Evolutionary conservation across 495 filamentous ascomycete species (phyloP).

Genomic region (Tuber calosporum): DNA sequence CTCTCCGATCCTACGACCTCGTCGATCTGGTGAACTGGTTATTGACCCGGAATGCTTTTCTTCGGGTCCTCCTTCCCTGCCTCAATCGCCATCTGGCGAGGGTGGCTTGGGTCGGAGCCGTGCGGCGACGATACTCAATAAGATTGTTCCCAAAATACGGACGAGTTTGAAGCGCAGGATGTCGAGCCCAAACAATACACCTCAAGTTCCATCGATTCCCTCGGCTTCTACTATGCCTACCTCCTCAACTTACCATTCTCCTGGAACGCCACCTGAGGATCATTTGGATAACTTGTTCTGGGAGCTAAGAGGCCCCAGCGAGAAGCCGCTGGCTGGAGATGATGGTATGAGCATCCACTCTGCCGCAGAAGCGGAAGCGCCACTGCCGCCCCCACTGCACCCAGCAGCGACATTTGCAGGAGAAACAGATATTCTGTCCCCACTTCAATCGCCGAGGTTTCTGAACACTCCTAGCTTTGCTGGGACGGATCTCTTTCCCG

Average conservation of each 20-base stretch:
- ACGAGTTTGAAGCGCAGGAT: conserved; percentile 38
- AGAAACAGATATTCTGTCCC: conserved; percentile 29
- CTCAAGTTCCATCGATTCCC: conserved; percentile 30
- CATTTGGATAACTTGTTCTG: conserved; percentile 32
- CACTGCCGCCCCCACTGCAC: conserved; percentile 27
- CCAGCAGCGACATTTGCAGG: conserved; percentile 25
- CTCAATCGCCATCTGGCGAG: conserved; percentile 39
- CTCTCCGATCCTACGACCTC: conserved; percentile 27
- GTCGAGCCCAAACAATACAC: conserved; percentile 30
- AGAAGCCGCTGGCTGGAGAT: conserved; percentile 12
- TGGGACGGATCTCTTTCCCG: conserved; percentile 37
- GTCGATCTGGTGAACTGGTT: conserved; percentile 28
- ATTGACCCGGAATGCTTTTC: conserved; percentile 42
- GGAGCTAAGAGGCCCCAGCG: conserved; percentile 5
- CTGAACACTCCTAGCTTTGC: conserved; percentile 20
- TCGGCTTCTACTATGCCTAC: conserved; percentile 31
- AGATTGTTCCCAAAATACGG: conserved; percentile 37
- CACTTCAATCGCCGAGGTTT: conserved; percentile 34
- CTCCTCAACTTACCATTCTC: conserved; percentile 13
- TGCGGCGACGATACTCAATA: conserved; percentile 37
- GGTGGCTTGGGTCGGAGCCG: conserved; percentile 20
- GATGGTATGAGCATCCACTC: conserved; percentile 26
- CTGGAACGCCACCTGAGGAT: conserved; percentile 35
- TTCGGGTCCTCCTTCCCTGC: conserved; percentile 31
- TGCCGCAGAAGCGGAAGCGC: conserved; percentile 17